phyloP scores from a whole-genome alignment of 257 asterid species.

The Marsdenia floribunda region DNA sequence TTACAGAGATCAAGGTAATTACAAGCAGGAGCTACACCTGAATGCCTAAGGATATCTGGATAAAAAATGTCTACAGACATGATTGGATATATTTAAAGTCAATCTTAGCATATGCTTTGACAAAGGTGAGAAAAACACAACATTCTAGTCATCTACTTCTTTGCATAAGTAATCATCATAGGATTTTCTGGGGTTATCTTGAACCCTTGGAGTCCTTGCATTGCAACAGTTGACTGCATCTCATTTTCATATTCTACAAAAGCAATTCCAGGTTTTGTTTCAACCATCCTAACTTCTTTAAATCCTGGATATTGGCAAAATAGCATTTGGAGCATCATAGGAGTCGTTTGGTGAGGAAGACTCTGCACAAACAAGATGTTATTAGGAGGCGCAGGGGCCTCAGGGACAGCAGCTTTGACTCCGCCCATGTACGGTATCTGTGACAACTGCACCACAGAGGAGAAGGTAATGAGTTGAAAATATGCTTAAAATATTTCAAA shows the following conservation, averaged over 20 bases:
- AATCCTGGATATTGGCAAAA: constrained; percentile 82
- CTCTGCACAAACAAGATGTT: constrained; percentile 80
- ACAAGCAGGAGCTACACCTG: constrained; percentile 36
- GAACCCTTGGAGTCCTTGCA: constrained; percentile 89
- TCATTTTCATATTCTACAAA: constrained; percentile 86
- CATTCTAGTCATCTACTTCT: constrained; percentile 45
- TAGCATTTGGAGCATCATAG: constrained; percentile 97
- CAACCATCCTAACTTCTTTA: constrained; percentile 94
- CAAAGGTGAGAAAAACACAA: constrained; percentile 2
- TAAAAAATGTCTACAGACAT: background rate
- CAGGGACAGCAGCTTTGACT: constrained; percentile 59
- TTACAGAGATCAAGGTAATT: background rate
- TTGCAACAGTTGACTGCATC: constrained; percentile 86
- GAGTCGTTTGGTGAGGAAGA: constrained; percentile 89
- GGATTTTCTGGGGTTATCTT: constrained; percentile 72
- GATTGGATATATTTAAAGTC: background rate
- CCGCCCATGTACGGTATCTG: constrained; percentile 69
- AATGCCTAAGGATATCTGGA: constrained; percentile 6
- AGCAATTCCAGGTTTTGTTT: constrained; percentile 96
- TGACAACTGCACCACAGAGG: constrained; percentile 49
- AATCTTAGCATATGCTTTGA: background rate
- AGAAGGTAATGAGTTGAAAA: background rate
- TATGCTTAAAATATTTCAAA: background rate
- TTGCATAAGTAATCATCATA: constrained; percentile 84
- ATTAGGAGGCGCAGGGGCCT: constrained; percentile 97